These are phyloP conservation scores for Pichia norvegensis DNA, from an alignment of 1,139 yeast species.

Conservation along the genomic window DNA sequence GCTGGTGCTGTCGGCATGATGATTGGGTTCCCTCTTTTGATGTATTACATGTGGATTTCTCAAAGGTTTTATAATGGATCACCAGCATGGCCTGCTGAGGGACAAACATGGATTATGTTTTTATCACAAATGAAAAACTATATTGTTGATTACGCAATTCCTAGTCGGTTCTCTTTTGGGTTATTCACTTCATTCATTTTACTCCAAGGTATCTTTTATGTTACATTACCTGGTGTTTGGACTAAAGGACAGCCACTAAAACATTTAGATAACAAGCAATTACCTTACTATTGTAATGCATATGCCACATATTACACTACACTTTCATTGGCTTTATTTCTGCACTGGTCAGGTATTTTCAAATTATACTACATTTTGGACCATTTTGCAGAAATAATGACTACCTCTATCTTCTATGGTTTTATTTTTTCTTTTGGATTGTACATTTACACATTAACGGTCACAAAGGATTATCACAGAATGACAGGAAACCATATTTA, in stretches of 20 bases:
- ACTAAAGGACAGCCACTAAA: constrained; percentile 88
- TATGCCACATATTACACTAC: constrained; percentile 73
- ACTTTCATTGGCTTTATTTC: constrained; percentile 45
- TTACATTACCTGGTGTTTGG: constrained; percentile 90
- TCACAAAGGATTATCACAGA: constrained; percentile 70
- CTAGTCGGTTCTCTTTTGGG: constrained; percentile 58
- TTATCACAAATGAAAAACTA: constrained; percentile 36
- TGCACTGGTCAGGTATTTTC: constrained; percentile 72
- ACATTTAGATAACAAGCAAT: constrained; percentile 69
- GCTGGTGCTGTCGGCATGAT: constrained; percentile 91
- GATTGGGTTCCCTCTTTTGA: constrained; percentile 81
- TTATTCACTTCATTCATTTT: constrained; percentile 63
- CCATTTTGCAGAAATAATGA: constrained; percentile 85
- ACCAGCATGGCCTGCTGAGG: constrained; percentile 60
- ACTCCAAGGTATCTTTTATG: constrained; percentile 69
- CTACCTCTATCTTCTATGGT: constrained; percentile 80
- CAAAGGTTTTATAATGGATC: constrained; percentile 71
- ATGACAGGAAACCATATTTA: constrained; percentile 88
- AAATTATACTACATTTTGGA: constrained; percentile 67
- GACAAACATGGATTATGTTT: constrained; percentile 54
- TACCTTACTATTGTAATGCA: constrained; percentile 92
- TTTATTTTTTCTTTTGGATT: constrained; percentile 52
- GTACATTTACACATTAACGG: constrained; percentile 56
- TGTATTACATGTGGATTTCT: constrained; percentile 96
- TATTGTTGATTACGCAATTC: constrained; percentile 55